A percentile compares a stretch with the other conserved stretches of the same genome.
These are phyloP conservation scores for Penicillium sp. DNA, from an alignment of 2,329 filamentous ascomycete genomes.

Conservation along the genomic window DNA sequence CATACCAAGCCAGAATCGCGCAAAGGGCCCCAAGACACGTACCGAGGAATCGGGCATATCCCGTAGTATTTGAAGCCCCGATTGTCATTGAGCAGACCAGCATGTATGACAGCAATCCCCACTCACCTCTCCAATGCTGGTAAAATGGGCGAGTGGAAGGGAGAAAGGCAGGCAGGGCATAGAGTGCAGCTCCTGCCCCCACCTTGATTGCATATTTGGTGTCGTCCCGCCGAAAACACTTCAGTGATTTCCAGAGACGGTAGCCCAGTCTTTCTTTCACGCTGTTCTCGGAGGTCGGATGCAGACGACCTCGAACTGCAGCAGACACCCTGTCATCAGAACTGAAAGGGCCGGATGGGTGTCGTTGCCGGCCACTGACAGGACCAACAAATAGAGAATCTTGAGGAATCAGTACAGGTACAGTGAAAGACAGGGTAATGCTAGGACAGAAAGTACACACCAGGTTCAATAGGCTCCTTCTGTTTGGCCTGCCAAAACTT, in stretches of 20 bases:
- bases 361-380: background rate
- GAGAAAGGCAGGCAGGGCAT: constrained; percentile 84
- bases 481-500: constrained; percentile 61
- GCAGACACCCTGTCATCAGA: constrained; percentile 9
- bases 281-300: constrained; percentile 5
- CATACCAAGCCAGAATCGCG: constrained; percentile 72
- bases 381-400: background rate
- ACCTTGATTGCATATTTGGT: constrained; percentile 85
- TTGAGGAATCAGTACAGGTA: background rate
- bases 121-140: constrained; percentile 86
- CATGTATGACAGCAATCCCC: constrained; percentile 96
- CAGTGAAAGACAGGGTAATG: background rate
- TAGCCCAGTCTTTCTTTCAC: constrained; percentile 39
- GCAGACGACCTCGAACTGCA: constrained; percentile 1
- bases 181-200: constrained; percentile 80
- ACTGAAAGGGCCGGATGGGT: constrained; percentile 7
- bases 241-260: constrained; percentile 40
- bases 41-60: constrained; percentile 77
- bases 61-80: constrained; percentile 90
- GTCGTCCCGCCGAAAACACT: constrained; percentile 60
- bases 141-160: constrained; percentile 73
- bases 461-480: constrained; percentile 9
- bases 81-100: constrained; percentile 97
- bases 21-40: constrained; percentile 75
- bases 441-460: constrained; percentile 9